These are phyloP conservation scores for Leccinum subgranulosum DNA, from an alignment of 768 basidiomycete species.

Conservation along the genomic window DNA sequence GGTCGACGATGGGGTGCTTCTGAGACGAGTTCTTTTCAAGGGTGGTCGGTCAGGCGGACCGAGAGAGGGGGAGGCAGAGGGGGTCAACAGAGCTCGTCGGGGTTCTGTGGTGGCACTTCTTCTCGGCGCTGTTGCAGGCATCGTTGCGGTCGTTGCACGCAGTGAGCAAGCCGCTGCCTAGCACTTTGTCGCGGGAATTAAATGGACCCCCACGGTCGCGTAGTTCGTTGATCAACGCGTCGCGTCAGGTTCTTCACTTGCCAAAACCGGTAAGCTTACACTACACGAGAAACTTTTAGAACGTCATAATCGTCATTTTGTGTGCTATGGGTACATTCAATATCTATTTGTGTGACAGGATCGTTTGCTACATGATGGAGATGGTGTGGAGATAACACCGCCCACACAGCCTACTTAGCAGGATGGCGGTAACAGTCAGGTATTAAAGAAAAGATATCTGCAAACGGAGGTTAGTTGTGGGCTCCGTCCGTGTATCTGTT, in stretches of 20 bases:
- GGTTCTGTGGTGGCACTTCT: conserved; percentile 6
- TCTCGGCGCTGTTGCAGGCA: conserved; percentile 7
- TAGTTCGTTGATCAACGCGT: conserved; percentile 11
- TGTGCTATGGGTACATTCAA: conserved; percentile 16
- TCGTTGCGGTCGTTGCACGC: conserved; percentile 9
- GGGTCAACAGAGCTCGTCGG: conserved; percentile 18
- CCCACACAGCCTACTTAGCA: conserved; percentile 7
- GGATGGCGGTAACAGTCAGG: not conserved
- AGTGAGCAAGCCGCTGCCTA: not conserved
- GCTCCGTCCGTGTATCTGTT: not conserved
- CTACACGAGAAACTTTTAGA: not conserved
- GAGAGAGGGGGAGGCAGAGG: conserved; percentile 29
- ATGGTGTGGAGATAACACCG: conserved; percentile 5
- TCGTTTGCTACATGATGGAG: conserved; percentile 11
- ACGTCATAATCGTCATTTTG: conserved; percentile 3
- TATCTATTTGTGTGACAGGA: conserved; percentile 3
- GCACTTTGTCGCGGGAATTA: conserved; percentile 1
- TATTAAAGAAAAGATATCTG: conserved; percentile 8
- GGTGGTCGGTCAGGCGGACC: conserved; percentile 38
- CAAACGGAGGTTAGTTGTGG: not conserved
- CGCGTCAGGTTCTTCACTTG: conserved; percentile 6
- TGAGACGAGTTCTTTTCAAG: conserved; percentile 47
- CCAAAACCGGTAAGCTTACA: conserved; percentile 10
- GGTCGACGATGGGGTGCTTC: conserved; percentile 43
- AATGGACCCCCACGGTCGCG: not conserved